Base-by-base conservation (phyloP, 495 filamentous ascomycete species). In the Neurospora sp. region DNA sequence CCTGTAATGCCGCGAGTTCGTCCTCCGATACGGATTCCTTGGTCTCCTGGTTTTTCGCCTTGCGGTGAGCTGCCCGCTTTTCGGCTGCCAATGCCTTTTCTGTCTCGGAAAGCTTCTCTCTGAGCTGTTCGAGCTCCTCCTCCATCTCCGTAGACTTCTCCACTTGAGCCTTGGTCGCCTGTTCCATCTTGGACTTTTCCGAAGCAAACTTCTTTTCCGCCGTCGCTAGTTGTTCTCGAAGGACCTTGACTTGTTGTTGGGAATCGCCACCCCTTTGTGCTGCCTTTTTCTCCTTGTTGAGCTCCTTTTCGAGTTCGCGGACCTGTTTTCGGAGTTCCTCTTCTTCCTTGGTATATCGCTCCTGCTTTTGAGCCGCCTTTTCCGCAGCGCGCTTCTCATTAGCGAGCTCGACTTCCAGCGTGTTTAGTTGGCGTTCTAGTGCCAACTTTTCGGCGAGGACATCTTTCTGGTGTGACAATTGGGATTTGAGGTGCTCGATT, bases 331-430 rank as follows among this genome's bases (percentile, higher is more conserved):
- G 82, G 4, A 86, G 80, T 34, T 86, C 83, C 11, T 82, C 80
- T 59, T 88, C 86, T 21, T 78, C 79, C 48, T 84, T 73, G 43
- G 75, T 77, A 42, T 81, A 80, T 45, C 75, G 79, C 45, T 84
- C 83, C 31, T 84, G 85, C 66, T 88, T 90, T 10, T 86, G 84
- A 11, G 86, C 81, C 0, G 84, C 87, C 70, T 90, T 89, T 72
- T 92, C 88, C 31, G 88, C 84, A 3, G 90, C 85, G 36, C 90
- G 87, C 78, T 90, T 94, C 78, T 94, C 91, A 69, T 90, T 90
- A 72, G 93, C 92, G 10, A 97, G 85, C 77, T 96, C 91, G 54
- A 93, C 88, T 77, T 97, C 91, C 5, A 95, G 77, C 5, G 90
- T 88, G 77, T 85, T 91, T 43, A 97, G 79, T 79, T 93, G 90